Conservation (phyloP, 371 early-diverging fungal species). For the Mucor velutinosus region DNA sequence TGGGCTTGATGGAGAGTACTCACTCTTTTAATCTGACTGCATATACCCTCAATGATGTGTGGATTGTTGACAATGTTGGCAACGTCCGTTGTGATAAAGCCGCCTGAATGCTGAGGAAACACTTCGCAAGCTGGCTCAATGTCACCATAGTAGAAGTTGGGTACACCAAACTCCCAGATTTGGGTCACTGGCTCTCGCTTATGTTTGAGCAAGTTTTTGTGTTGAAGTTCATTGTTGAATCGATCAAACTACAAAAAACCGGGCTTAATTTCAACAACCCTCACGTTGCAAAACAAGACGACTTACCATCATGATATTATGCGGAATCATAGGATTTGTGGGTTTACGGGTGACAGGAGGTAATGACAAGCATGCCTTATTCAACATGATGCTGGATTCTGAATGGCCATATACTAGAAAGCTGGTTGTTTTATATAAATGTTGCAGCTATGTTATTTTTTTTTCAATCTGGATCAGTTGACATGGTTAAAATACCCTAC, state of each 20-base stretch:
- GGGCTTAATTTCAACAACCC: background rate
- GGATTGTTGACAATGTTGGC: conserved; percentile 15
- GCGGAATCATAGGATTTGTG: background rate
- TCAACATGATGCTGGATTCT: background rate
- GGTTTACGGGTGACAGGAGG: background rate
- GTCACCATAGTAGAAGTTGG: background rate
- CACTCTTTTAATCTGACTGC: conserved; percentile 7
- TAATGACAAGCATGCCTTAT: background rate
- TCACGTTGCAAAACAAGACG: background rate
- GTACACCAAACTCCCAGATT: conserved; percentile 27
- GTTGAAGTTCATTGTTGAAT: background rate
- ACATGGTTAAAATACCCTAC: background rate
- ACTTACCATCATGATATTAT: conserved; percentile 21
- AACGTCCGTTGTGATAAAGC: conserved; percentile 24
- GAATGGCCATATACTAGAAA: conserved; percentile 19
- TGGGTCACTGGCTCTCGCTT: conserved; percentile 20
- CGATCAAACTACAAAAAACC: conserved; percentile 24
- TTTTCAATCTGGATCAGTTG: background rate
- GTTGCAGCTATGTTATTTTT: conserved; percentile 1
- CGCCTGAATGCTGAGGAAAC: conserved; percentile 26
- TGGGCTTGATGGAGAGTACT: no score
- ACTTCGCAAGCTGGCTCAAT: conserved; percentile 15
- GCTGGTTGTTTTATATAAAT: background rate
- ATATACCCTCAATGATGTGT: conserved; percentile 4
- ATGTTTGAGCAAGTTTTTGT: conserved; percentile 10